Evolutionary conservation across 805 yeast genomes (phyloP), one percentile per base, ranked within the genome.

Genomic region (Metschnikowia orientalis): DNA sequence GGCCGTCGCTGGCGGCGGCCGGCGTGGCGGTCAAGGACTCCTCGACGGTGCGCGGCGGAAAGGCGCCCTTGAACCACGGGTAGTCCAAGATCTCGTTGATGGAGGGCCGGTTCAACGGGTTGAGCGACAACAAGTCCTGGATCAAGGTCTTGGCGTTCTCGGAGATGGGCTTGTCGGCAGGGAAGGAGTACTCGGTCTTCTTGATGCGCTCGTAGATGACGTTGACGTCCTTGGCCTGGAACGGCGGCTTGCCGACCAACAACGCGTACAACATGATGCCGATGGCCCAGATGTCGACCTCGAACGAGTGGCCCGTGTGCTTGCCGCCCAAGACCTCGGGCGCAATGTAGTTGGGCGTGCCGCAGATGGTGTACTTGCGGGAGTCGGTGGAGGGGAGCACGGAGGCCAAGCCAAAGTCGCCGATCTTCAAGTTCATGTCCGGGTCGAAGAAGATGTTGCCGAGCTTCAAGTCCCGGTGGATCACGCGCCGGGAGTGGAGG

Each of bases 371-470:
- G 56, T 81, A 84, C 53, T 90, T 87, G 45, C 90, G 78, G 31
- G 85, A 85, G 37, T 72, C 73, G 26, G 51, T 50, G 14, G 76
- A 67, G 26, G 82, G 83, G 41, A 92, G 71, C n/a, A 86, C 82
- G 1, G 97, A 88, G n/a, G 99, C 99, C 40, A 92, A 72, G 19
- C 99, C 99, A 63, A 92, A 92, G 59, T 92, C 99, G 44, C 99
- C 98, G 41, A 92, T 83, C 57, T 92, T 92, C 53, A 90, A 73
- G 59, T 88, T 86, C 95, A 90, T 92, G 28, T 85, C 73, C 7
- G 87, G 84, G 57, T 92, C 98, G 48, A 92, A 81, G 60, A 92
- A 90, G 44, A 92, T 87, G 59, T 92, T 92, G 18, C 98, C 98
- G 37, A 94, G 75, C 63, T 92, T 92, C 56, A 92, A 72, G 59